Conservation (phyloP, 1,284 basidiomycete species). For the Tremellales sp. region DNA sequence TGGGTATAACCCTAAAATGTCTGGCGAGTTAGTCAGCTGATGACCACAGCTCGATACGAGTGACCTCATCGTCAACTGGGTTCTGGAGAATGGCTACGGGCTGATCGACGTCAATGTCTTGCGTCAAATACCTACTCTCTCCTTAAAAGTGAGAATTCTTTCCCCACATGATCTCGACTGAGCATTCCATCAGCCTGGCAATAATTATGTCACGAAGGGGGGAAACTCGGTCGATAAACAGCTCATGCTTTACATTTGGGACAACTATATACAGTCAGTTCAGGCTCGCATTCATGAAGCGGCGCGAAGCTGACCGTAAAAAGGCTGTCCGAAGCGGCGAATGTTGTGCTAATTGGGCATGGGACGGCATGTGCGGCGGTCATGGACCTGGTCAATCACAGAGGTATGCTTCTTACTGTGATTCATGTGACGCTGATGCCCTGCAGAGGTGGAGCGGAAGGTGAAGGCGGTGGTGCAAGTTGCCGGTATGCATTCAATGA, state of each 20-base stretch:
- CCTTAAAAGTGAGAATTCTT: too few species aligned
- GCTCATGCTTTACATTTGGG: constrained; percentile 82
- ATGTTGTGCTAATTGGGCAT: constrained; percentile 79
- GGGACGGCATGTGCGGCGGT: constrained; percentile 74
- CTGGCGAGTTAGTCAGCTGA: constrained; percentile 1
- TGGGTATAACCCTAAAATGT: constrained; percentile 41
- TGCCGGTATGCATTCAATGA: constrained; percentile 58
- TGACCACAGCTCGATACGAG: constrained; percentile 73
- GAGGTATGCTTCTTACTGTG: constrained; percentile 54
- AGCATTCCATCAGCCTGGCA: constrained; percentile 15
- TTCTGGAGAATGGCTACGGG: constrained; percentile 59
- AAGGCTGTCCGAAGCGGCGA: constrained; percentile 66
- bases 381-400: constrained; percentile 65
- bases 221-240: constrained; percentile 48
- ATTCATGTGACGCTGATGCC: constrained; percentile 3
- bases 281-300: neutral
- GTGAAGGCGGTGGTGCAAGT: constrained; percentile 73
- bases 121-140: constrained; percentile 61
- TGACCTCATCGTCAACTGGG: constrained; percentile 73
- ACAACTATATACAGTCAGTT: constrained; percentile 81
- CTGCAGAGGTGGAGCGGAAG: constrained; percentile 57
- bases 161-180: too few species aligned
- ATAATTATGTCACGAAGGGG: constrained; percentile 26
- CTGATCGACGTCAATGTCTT: constrained; percentile 85
- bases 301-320: neutral